Conservation (phyloP, 495 filamentous ascomycete genomes). For the Entonaema liquescens region DNA sequence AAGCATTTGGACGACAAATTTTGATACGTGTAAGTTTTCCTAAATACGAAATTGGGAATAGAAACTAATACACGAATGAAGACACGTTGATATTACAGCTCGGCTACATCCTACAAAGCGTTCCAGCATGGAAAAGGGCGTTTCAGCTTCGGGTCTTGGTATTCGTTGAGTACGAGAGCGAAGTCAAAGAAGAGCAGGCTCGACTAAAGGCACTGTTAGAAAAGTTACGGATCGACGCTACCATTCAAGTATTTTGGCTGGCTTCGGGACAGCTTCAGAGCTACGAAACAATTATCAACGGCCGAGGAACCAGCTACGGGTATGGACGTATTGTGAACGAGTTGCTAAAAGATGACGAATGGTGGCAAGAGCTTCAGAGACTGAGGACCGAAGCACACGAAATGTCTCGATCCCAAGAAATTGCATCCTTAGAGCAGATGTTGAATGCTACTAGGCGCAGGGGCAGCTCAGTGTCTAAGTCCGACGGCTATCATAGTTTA, state of each 20-base stretch:
- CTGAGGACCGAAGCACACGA: conserved; percentile 65
- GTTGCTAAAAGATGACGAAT: conserved; percentile 72
- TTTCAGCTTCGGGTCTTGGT: conserved; percentile 80
- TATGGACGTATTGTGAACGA: conserved; percentile 63
- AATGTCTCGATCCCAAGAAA: conserved; percentile 54
- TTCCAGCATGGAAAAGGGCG: conserved; percentile 81
- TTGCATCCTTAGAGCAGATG: conserved; percentile 46
- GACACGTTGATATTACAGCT: conserved; percentile 87
- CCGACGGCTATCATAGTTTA: conserved; percentile 36
- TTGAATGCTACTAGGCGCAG: conserved; percentile 49
- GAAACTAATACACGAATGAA: conserved; percentile 21
- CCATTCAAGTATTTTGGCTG: conserved; percentile 83
- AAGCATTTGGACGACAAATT: conserved; percentile 85
- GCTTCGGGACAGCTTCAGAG: conserved; percentile 74
- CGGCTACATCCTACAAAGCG: conserved; percentile 83
- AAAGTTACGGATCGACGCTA: conserved; percentile 81
- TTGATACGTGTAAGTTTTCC: conserved; percentile 75
- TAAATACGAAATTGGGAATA: neutral
- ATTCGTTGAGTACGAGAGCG: conserved; percentile 89
- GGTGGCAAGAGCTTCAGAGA: conserved; percentile 82
- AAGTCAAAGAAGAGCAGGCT: conserved; percentile 79
- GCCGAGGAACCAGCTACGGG: conserved; percentile 55
- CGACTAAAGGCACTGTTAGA: conserved; percentile 79
- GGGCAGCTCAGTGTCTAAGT: conserved; percentile 40
- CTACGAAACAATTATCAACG: conserved; percentile 84